These are phyloP conservation scores for Epichloe festucae DNA, from an alignment of 2,329 filamentous ascomycete genomes.

Conservation along the genomic window DNA sequence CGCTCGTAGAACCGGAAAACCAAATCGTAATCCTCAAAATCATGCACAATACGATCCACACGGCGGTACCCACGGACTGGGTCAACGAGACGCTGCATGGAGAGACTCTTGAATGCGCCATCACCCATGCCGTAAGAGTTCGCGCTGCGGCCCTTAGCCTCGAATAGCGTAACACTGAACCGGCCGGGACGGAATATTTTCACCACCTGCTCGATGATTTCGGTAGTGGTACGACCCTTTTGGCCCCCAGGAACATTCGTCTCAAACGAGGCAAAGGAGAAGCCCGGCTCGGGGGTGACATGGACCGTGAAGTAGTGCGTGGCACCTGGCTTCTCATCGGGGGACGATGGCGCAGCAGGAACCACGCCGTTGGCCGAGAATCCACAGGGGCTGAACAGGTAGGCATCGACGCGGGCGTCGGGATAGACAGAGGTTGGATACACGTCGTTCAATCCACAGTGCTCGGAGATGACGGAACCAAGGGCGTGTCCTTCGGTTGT, in stretches of 20 bases:
- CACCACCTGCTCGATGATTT: slow-evolving; percentile 88
- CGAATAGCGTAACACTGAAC: slow-evolving; percentile 93
- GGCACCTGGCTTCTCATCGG: slow-evolving; percentile 25
- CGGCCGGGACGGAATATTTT: slow-evolving; percentile 94
- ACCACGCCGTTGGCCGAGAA: slow-evolving; percentile 96
- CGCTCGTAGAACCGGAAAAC: slow-evolving; percentile 95
- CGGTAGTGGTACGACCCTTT: slow-evolving; percentile 77
- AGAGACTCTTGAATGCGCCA: slow-evolving; percentile 23
- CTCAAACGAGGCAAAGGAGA: slow-evolving; percentile 96
- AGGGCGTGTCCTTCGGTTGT: slow-evolving; percentile 90
- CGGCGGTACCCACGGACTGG: slow-evolving; percentile 74
- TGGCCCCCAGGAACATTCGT: slow-evolving; percentile 94
- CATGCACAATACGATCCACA: slow-evolving; percentile 89
- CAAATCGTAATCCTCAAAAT: slow-evolving; percentile 92
- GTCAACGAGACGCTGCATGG: slow-evolving; percentile 51
- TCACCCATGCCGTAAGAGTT: slow-evolving; percentile 27
- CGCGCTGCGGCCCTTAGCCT: slow-evolving; percentile 56
- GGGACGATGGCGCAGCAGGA: slow-evolving; percentile 49
- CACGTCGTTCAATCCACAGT: slow-evolving; percentile 76
- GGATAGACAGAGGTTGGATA: slow-evolving; percentile 82
- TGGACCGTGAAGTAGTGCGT: slow-evolving; percentile 97
- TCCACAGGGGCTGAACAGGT: slow-evolving; percentile 90
- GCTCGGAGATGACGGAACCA: slow-evolving; percentile 82
- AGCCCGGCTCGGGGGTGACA: slow-evolving; percentile 87
- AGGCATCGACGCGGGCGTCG: slow-evolving; percentile 86